phyloP scores from a whole-genome alignment of 441 rosid species.

The Euphorbia celastroides region DNA sequence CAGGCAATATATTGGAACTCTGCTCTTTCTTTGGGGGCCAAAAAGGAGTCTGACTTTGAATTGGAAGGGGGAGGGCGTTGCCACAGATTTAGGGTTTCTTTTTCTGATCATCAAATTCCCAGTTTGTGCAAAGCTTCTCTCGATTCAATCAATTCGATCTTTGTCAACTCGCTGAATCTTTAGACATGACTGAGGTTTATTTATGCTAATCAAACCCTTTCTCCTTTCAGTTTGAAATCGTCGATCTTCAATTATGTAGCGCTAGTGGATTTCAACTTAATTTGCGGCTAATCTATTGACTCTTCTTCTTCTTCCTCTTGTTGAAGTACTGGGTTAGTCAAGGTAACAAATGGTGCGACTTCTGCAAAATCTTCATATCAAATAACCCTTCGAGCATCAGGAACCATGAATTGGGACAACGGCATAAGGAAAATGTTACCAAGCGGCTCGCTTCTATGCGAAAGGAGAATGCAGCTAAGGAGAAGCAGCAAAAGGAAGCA shows the following conservation, averaged over 20 bases:
- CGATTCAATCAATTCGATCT: background rate
- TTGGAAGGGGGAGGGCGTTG: background rate
- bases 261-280: background rate
- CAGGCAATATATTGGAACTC: no score
- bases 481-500: conserved; percentile 69
- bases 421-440: conserved; percentile 71
- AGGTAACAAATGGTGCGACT: conserved; percentile 95
- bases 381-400: conserved; percentile 79
- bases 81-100: conserved; percentile 22
- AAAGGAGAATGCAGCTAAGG: conserved; percentile 71
- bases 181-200: conserved; percentile 50
- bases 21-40: background rate
- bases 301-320: background rate
- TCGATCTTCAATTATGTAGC: no score
- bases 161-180: conserved; percentile 4
- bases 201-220: background rate
- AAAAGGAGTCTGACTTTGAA: background rate
- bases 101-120: background rate
- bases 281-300: background rate
- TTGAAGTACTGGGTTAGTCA: conserved; percentile 73
- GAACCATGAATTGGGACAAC: conserved; percentile 91
- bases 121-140: background rate
- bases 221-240: background rate
- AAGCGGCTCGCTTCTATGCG: conserved; percentile 71
- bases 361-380: conserved; percentile 79